A percentile compares a stretch with the other conserved stretches of the same genome.
These are phyloP conservation scores for Picea glauca DNA, from an alignment of 75 land plant species.

Conservation along the genomic window DNA sequence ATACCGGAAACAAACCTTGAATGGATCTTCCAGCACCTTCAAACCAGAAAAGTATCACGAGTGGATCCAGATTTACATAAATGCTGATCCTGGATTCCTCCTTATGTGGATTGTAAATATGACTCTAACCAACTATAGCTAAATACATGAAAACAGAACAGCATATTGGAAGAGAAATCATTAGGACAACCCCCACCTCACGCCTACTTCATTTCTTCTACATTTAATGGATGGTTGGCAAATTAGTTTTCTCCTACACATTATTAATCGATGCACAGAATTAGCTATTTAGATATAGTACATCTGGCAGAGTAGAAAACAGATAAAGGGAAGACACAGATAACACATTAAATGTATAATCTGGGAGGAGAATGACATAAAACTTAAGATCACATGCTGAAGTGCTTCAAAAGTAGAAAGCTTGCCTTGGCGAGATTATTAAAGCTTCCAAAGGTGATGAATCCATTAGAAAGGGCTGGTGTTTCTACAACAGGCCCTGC, in stretches of 20 bases:
- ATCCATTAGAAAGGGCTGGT: conserved; percentile 92
- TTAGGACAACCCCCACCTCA: too few relatives aligned
- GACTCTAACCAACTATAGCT: too few relatives aligned
- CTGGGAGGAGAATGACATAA: neutral
- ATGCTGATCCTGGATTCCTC: too few relatives aligned
- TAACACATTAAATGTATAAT: neutral
- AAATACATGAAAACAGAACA: too few relatives aligned
- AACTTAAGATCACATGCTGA: neutral
- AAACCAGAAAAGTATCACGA: too few relatives aligned
- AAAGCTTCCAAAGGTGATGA: conserved; percentile 98
- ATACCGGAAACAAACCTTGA: too few relatives aligned
- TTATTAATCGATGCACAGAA: neutral
- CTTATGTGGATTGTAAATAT: too few relatives aligned
- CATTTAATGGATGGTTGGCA: neutral
- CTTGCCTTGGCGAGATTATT: conserved; percentile 97
- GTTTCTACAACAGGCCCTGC: conserved; percentile 82
- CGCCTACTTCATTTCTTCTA: neutral
- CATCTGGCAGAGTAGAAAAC: too few relatives aligned
- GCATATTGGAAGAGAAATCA: too few relatives aligned
- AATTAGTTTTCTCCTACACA: neutral
- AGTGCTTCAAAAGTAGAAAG: neutral
- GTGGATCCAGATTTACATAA: too few relatives aligned
- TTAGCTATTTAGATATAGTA: neutral
- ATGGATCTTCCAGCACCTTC: too few relatives aligned
- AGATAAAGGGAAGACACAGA: neutral